A percentile compares a stretch with the other conserved stretches of the same genome.
phyloP scores from a whole-genome alignment of 2,329 filamentous ascomycete genomes.

The Teratosphaeria zuluensis region DNA sequence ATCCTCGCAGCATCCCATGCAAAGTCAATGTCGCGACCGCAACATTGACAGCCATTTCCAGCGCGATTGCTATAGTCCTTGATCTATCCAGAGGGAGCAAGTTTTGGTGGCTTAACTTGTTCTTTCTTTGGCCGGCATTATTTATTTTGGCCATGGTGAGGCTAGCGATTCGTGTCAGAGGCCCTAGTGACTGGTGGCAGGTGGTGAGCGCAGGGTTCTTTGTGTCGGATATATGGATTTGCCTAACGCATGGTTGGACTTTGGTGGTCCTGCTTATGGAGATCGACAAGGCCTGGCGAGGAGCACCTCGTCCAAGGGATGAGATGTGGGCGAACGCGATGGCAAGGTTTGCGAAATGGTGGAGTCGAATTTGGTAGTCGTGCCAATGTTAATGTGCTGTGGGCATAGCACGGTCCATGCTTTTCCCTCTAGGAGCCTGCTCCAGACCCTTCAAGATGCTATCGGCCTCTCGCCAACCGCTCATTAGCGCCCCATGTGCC shows the following conservation, averaged over 20 bases:
- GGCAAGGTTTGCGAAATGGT: neutral
- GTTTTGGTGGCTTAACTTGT: neutral
- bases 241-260: neutral
- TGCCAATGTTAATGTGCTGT: neutral
- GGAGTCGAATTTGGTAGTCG: neutral
- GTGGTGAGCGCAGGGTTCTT: neutral
- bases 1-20: neutral
- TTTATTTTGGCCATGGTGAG: neutral
- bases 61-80: neutral
- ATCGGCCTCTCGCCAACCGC: constrained; percentile 18
- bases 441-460: constrained; percentile 4
- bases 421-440: neutral
- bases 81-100: neutral
- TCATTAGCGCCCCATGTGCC: constrained; percentile 17
- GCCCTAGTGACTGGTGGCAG: neutral
- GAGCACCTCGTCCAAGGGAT: neutral
- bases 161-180: neutral
- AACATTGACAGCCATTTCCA: neutral
- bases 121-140: neutral
- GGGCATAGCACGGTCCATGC: neutral
- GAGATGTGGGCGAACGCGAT: neutral
- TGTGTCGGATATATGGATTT: neutral
- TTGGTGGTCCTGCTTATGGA: neutral
- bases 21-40: neutral
- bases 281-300: neutral